A percentile compares a stretch with the other conserved stretches of the same genome.
Conservation (phyloP, 1,284 basidiomycete genomes). For the Ustilago cynodontis region DNA sequence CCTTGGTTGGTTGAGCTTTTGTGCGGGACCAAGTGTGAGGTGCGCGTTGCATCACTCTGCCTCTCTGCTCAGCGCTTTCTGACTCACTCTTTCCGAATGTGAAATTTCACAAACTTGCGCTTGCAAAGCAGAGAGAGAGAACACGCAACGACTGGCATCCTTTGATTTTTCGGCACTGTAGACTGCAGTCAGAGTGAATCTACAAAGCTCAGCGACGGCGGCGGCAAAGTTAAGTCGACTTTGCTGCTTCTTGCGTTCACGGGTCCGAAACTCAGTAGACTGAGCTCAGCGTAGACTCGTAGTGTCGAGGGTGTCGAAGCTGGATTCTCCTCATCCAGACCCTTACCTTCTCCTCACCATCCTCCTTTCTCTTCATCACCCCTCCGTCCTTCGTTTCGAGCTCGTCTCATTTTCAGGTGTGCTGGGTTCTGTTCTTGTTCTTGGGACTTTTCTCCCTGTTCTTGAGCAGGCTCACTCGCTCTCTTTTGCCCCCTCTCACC, state of each 20-base stretch:
- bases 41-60: background rate
- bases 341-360: conserved; percentile 43
- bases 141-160: too few relatives aligned
- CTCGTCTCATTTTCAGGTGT: conserved; percentile 31
- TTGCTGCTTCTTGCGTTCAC: background rate
- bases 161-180: too few relatives aligned
- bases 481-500: conserved; percentile 19
- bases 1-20: too few relatives aligned
- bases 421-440: conserved; percentile 28
- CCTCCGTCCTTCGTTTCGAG: conserved; percentile 20
- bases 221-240: background rate
- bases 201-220: too few relatives aligned
- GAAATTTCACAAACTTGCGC: background rate
- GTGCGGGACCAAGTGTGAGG: too few relatives aligned
- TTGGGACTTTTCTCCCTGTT: conserved; percentile 33
- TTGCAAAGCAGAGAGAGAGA: background rate
- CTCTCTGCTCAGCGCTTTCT: background rate
- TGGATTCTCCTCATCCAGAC: background rate
- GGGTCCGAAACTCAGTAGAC: conserved; percentile 4
- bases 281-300: background rate
- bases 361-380: conserved; percentile 15
- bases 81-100: background rate
- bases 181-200: too few relatives aligned
- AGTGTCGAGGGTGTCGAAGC: background rate
- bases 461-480: conserved; percentile 43